A percentile compares a stretch with the other conserved stretches of the same genome.
Conservation (phyloP, 352 stramenopile genomes). For the Phytophthora cryptogea region DNA sequence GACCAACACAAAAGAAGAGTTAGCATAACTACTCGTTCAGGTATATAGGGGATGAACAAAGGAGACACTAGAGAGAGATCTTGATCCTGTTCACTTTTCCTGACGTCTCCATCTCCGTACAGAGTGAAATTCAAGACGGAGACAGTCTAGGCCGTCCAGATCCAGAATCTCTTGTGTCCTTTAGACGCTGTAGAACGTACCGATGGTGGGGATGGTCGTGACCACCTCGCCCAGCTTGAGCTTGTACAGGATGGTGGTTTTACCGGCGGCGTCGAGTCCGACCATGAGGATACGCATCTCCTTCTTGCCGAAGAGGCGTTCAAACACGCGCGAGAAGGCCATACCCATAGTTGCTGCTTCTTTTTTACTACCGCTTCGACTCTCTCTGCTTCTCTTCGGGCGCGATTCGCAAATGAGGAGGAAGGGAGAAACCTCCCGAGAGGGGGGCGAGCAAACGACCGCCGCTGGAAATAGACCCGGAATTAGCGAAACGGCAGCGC, state of each 20-base stretch:
- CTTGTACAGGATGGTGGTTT: constrained; percentile 99
- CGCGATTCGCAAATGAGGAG: constrained; percentile 62
- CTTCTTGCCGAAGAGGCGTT: constrained; percentile 98
- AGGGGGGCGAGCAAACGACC: constrained; percentile 29
- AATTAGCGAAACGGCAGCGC: constrained; percentile 31
- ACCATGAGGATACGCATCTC: constrained; percentile 99
- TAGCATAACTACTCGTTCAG: background rate
- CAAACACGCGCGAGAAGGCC: constrained; percentile 97
- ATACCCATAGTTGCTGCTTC: constrained; percentile 94
- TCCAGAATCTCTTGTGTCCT: background rate
- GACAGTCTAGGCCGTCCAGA: background rate
- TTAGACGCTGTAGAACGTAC: constrained; percentile 47
- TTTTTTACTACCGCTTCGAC: constrained; percentile 2
- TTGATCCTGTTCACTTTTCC: constrained; percentile 34
- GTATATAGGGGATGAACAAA: background rate
- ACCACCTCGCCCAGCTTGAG: constrained; percentile 94
- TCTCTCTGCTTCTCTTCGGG: constrained; percentile 35
- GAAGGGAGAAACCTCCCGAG: constrained; percentile 26
- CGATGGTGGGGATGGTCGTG: constrained; percentile 98
- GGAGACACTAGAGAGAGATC: constrained; percentile 2
- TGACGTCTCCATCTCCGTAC: background rate
- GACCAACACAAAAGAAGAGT: background rate
- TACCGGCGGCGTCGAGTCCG: constrained; percentile 99
- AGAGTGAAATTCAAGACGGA: background rate
- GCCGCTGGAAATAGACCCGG: constrained; percentile 24